Base-by-base conservation (phyloP, 2,329 filamentous ascomycete genomes). In the Aspergillus proliferans region DNA sequence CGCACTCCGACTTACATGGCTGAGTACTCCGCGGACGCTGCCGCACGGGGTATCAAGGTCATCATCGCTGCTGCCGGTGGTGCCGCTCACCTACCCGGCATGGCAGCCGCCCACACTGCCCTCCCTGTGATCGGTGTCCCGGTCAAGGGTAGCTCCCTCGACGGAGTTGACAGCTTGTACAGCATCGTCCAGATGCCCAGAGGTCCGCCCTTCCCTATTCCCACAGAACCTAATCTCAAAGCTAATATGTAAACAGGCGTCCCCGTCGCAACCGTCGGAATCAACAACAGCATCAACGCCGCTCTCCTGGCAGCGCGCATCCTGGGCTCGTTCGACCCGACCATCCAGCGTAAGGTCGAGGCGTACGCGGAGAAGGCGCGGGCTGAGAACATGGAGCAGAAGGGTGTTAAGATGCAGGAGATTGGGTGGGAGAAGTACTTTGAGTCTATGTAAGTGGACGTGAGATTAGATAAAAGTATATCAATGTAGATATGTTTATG, bases 281-380 rank as follows among this genome's bases (percentile, higher is more conserved):
- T 90, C 66, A 88, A 88, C 68, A 90, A 90, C 70, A 86, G 84
- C 21, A 85, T 85, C 48, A 91, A 90, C 59, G 87, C 87, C 0
- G 86, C 82, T 0, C 73, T 89, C 15, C 70, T 88, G n/a, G 86
- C 86, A 0, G 78, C 85, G 18, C 74, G 85, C 15, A 85, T 88
- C 30, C 66, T 90, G 3, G 84, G 84, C 3, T 68, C 79, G 3
- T 69, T 67, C 53, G 71, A 74, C 52, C 62, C 65, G 1, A 51
- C 55, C 28, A 61, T 74, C 43, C 70, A 71, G 54, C 60, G 61
- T 45, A 72, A 71, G 60, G 65, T 74, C 9, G 69, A 72, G 54
- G 59, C 63, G 30, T 73, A 75, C 53, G 69, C 71, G 4, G 65
- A 69, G 54, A 64, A 63, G 33, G 71, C 71, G 8, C 67, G 65